These are phyloP conservation scores for Lodderomyces parapsilosis DNA, from an alignment of 1,139 yeast species.

Conservation along the genomic window DNA sequence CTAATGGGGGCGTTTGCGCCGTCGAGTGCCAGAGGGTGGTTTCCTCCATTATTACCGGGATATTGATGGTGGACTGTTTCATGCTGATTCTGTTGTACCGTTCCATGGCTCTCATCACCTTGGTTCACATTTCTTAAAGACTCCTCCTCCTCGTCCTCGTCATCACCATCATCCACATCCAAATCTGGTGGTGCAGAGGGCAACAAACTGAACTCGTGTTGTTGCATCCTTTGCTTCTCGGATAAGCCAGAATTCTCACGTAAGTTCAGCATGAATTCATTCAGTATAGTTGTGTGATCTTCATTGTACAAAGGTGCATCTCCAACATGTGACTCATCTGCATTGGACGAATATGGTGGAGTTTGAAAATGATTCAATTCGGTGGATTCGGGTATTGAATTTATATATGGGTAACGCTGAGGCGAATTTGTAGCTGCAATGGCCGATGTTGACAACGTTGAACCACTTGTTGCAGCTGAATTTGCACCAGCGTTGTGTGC, in stretches of 20 bases:
- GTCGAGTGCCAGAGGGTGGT: conserved; percentile 1
- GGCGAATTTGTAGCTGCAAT: conserved; percentile 2
- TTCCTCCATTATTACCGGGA: neutral
- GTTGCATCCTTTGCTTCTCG: conserved; percentile 56
- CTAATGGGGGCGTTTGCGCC: conserved; percentile 1
- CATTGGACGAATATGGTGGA: conserved; percentile 4
- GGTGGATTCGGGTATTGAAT: conserved; percentile 18
- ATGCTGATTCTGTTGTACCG: neutral
- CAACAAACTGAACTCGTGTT: conserved; percentile 54
- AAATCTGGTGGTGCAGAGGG: conserved; percentile 59
- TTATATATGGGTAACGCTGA: conserved; percentile 7
- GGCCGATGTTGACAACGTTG: conserved; percentile 1
- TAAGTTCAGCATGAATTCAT: conserved; percentile 6
- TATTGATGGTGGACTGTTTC: neutral
- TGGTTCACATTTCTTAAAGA: too few relatives aligned
- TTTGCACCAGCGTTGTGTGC: conserved; percentile 1
- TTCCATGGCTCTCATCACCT: conserved; percentile 6
- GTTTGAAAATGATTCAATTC: conserved; percentile 14
- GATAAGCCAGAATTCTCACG: conserved; percentile 22
- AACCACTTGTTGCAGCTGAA: neutral
- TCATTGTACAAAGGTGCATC: neutral
- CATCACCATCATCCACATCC: conserved; percentile 17
- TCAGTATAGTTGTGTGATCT: neutral
- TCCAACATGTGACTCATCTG: neutral
- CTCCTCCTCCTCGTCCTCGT: conserved; percentile 14